phyloP scores from a whole-genome alignment of 2,329 filamentous ascomycete species.

The Aspergillus proliferans region DNA sequence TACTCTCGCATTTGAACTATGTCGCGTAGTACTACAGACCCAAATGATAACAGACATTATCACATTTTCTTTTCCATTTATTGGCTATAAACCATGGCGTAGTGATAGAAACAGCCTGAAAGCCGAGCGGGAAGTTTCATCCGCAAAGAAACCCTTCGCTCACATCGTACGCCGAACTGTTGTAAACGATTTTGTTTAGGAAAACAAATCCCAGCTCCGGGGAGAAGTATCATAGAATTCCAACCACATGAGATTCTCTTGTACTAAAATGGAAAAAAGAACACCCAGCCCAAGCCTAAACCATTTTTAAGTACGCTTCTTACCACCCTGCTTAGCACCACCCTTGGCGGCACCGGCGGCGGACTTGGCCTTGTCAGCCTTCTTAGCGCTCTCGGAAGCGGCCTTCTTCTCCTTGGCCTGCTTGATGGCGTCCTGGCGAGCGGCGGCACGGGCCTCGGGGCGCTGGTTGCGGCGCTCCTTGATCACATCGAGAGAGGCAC shows the following conservation, averaged over 20 bases:
- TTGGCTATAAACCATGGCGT: constrained; percentile 15
- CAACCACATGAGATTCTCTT: constrained; percentile 16
- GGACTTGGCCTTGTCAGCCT: constrained; percentile 97
- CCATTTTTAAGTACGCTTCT: constrained; percentile 72
- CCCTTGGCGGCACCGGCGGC: constrained; percentile 70
- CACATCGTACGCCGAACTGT: constrained; percentile 16
- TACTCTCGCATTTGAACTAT: no score
- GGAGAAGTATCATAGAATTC: constrained; percentile 14
- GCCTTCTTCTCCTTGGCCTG: constrained; percentile 98
- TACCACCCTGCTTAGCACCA: constrained; percentile 89
- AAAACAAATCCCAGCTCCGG: constrained; percentile 22
- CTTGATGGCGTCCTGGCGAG: constrained; percentile 85
- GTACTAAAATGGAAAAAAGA: constrained; percentile 3
- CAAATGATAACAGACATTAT: constrained; percentile 13
- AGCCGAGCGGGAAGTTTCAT: constrained; percentile 13
- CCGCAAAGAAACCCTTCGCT: constrained; percentile 16
- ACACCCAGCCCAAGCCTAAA: constrained; percentile 25
- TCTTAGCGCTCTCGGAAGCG: constrained; percentile 82
- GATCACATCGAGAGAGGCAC: constrained; percentile 98
- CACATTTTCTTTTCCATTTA: constrained; percentile 19
- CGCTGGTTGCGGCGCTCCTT: constrained; percentile 96
- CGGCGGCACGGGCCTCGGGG: constrained; percentile 90
- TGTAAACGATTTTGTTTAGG: constrained; percentile 12
- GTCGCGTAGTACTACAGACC: no score
- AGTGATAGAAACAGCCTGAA: constrained; percentile 14